Evolutionary conservation across 257 asterid species (phyloP), one percentile per base, ranked within the genome.

Genomic region (Plantago ovata): DNA sequence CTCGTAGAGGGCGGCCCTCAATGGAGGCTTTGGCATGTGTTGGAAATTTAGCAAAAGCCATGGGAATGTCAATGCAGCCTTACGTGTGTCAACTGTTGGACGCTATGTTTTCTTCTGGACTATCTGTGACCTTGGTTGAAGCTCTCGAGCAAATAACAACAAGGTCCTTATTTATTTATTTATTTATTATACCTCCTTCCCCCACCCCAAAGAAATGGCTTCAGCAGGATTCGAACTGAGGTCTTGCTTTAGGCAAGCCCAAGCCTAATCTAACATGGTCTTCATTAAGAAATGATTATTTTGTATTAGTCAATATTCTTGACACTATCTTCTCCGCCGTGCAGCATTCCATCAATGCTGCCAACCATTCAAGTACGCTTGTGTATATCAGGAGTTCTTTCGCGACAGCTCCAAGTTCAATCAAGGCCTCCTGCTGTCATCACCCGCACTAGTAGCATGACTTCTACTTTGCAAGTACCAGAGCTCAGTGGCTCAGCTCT

Each of bases 21-120:
- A 84, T 83, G 75, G 99, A 93, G 83, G 99, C 99, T 52, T 75
- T 93, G 71, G 94, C 95, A 68, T 93, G 99, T 78, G 97, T 93
- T 69, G 99, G 99, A 69, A 89, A 84, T 87, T 80, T 93, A 73
- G 94, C 99, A 54, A 93, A 84, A 74, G 89, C 97, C 53, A 93
- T 93, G 99, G 99, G 99, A 52, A 80, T 84, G 62, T 64, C 85
- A 42, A 77, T 89, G 95, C 96, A 86, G 75, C 84, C 96, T 67
- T 80, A 84, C 52, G 87, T 93, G 55, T 91, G 87, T 38, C 73
- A 91, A 69, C 95, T 93, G 67, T 78, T 93, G 82, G 97, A 93
- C 75, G 84, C 85, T n/a, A 86, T 93, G 97, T 93, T 93, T 74
- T 84, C 96, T 51, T 79, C 79, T 75, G 97, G 96, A 59, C 83